A percentile compares a stretch with the other conserved stretches of the same genome.
These are phyloP conservation scores for Solanum habrochaites DNA, from an alignment of 257 asterid genomes.

Conservation along the genomic window DNA sequence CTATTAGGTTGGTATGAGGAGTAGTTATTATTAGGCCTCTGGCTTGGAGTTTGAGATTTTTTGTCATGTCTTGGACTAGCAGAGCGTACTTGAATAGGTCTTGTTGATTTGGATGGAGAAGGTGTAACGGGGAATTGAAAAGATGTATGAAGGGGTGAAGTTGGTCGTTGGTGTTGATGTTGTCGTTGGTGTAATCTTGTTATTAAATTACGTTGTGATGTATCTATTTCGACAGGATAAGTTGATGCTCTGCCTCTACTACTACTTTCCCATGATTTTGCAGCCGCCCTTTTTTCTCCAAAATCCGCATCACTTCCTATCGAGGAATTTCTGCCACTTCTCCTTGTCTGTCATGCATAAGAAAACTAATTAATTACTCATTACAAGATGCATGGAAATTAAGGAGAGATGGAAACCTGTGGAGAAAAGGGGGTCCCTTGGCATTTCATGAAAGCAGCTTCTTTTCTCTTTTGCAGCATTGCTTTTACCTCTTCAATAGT, in stretches of 20 bases:
- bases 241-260: conserved; percentile 21
- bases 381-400: neutral
- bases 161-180: conserved; percentile 2
- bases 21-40: conserved; percentile 11
- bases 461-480: conserved; percentile 14
- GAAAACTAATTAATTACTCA: neutral
- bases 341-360: conserved; percentile 1
- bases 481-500: conserved; percentile 24
- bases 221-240: conserved; percentile 24
- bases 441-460: conserved; percentile 6
- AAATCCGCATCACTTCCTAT: conserved; percentile 20
- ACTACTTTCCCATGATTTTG: conserved; percentile 19
- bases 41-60: conserved; percentile 24
- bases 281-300: conserved; percentile 18
- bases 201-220: conserved; percentile 5
- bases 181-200: neutral
- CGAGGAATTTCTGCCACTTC: conserved; percentile 14
- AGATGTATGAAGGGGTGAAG: conserved; percentile 16
- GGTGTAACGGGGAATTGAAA: conserved; percentile 12
- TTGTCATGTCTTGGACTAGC: conserved; percentile 19
- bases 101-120: conserved; percentile 18
- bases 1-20: neutral
- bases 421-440: conserved; percentile 16
- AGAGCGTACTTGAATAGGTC: conserved; percentile 19
- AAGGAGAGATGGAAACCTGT: conserved; percentile 9